A percentile compares a stretch with the other conserved stretches of the same genome.
These are phyloP conservation scores for Colletotrichum viniferum DNA, from an alignment of 2,329 filamentous ascomycete species.

Conservation along the genomic window DNA sequence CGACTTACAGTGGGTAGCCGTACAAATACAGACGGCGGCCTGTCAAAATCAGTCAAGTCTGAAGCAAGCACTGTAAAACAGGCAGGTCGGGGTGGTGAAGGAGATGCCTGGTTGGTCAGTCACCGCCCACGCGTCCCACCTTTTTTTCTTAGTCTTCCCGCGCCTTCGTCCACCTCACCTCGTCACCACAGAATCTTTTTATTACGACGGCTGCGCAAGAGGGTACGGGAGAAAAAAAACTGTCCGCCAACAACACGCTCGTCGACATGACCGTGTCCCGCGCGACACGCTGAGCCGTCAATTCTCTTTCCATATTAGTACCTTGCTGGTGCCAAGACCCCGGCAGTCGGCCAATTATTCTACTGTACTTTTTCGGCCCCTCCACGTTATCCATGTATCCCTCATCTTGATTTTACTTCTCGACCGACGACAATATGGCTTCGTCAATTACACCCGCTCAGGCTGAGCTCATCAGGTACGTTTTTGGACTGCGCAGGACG, in stretches of 20 bases:
- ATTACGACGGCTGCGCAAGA: constrained; percentile 11
- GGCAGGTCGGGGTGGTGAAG: background rate
- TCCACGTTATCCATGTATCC: constrained; percentile 18
- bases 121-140: constrained; percentile 12
- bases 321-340: background rate
- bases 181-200: constrained; percentile 21
- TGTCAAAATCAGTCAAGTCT: background rate
- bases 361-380: constrained; percentile 9
- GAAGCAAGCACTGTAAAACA: constrained; percentile 13
- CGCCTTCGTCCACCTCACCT: constrained; percentile 16
- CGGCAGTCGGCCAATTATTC: background rate
- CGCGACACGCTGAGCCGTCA: constrained; percentile 3
- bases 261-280: constrained; percentile 12
- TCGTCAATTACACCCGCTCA: constrained; percentile 51
- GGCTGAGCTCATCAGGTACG: constrained; percentile 63
- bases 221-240: background rate
- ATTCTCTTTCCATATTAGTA: background rate
- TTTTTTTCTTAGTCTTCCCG: constrained; percentile 21
- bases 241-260: background rate
- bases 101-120: constrained; percentile 8
- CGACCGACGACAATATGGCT: constrained; percentile 24
- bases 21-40: background rate
- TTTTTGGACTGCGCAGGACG: background rate
- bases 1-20: background rate
- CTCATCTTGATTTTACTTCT: constrained; percentile 15